Percentiles rank a stretch among this genome's conserved stretches.
These are phyloP conservation scores for Tricholomella constricta DNA, from an alignment of 768 basidiomycete species.

Conservation along the genomic window DNA sequence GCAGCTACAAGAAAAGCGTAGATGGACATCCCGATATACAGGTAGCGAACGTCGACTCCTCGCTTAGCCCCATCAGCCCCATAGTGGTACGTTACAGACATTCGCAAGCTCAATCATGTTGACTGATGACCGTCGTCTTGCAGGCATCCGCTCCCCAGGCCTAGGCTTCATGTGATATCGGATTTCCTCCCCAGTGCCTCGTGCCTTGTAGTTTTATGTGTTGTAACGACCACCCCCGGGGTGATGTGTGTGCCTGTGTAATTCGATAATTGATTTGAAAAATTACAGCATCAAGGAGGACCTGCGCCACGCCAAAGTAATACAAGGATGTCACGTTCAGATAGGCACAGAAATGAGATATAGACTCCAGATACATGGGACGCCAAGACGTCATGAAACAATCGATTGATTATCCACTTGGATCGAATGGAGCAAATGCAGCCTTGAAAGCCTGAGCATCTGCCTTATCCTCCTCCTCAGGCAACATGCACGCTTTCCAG, in stretches of 20 bases:
- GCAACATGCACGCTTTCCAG: slow-evolving; percentile 86
- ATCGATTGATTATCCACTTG: slow-evolving; percentile 32
- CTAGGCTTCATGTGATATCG: neutral
- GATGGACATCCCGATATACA: slow-evolving; percentile 17
- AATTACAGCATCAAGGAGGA: neutral
- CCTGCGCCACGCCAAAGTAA: neutral
- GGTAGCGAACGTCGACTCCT: slow-evolving; percentile 19
- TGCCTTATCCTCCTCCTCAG: slow-evolving; percentile 82
- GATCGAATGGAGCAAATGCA: slow-evolving; percentile 78
- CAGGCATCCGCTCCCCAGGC: neutral
- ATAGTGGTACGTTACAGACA: slow-evolving; percentile 9
- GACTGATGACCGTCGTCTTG: neutral
- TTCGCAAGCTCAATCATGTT: neutral
- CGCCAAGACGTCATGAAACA: neutral
- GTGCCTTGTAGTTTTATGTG: neutral
- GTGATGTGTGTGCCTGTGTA: neutral
- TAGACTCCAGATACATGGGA: neutral
- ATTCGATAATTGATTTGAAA: neutral
- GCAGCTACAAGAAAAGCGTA: slow-evolving; percentile 34
- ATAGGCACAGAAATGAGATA: neutral
- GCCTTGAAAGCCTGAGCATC: slow-evolving; percentile 85
- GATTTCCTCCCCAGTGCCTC: neutral
- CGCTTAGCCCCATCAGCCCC: slow-evolving; percentile 13
- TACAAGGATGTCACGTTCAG: no score
- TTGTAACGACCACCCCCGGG: neutral